Conservation (phyloP, 2,329 filamentous ascomycete species). For the Clarireedia homoeocarpa region DNA sequence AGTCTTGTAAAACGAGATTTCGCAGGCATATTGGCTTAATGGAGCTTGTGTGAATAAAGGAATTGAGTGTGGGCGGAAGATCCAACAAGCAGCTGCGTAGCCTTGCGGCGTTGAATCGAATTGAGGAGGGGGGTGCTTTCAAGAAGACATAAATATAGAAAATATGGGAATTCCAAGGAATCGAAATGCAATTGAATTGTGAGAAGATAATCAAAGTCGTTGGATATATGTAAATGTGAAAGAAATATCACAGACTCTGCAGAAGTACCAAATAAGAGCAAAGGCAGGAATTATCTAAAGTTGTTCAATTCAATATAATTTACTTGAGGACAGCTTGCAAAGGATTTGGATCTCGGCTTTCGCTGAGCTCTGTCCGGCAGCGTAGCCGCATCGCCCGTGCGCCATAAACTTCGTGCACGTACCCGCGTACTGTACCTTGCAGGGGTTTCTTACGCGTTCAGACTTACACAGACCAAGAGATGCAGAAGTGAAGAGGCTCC, state of each 20-base stretch:
- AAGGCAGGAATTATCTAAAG: background rate
- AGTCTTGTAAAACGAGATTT: slow-evolving; percentile 95
- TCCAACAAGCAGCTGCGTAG: slow-evolving; percentile 4
- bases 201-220: background rate
- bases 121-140: slow-evolving; percentile 6
- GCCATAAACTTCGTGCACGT: background rate
- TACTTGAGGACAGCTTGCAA: slow-evolving; percentile 10
- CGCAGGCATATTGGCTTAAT: slow-evolving; percentile 55
- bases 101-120: slow-evolving; percentile 15
- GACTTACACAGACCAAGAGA: too few relatives aligned
- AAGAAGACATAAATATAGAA: slow-evolving; percentile 21
- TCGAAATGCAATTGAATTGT: background rate
- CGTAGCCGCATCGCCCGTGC: too few relatives aligned
- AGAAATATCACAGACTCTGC: background rate
- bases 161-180: background rate
- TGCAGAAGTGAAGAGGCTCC: too few relatives aligned
- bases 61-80: background rate
- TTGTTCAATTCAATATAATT: background rate
- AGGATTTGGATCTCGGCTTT: background rate
- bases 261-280: background rate
- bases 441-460: background rate
- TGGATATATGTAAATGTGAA: background rate
- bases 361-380: background rate
- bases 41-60: background rate
- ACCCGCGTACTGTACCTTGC: background rate